Evolutionary conservation across 1,284 basidiomycete species (phyloP).

Genomic region (Malassezia psittaci): DNA sequence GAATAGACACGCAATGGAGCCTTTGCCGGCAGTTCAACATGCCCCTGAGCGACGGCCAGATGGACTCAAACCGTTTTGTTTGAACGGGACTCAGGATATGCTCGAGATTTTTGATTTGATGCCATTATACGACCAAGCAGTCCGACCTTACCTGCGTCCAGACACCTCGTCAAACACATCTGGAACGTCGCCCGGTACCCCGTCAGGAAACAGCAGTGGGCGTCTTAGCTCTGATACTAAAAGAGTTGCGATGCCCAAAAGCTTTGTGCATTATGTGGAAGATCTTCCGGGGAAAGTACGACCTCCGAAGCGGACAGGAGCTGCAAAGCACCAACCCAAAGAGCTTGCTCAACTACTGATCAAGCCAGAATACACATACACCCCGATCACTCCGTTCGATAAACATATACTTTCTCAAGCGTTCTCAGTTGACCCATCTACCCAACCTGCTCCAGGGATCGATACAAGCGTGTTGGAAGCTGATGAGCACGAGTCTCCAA

Average conservation of each 20-base stretch:
- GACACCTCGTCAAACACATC: neutral
- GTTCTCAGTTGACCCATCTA: constrained; percentile 2
- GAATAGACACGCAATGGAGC: too few species aligned
- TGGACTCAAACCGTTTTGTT: constrained; percentile 12
- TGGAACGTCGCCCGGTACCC: neutral
- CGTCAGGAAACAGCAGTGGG: neutral
- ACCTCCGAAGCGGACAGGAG: constrained; percentile 5
- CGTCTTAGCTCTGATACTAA: constrained; percentile 1
- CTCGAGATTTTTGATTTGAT: constrained; percentile 26
- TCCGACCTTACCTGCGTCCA: constrained; percentile 25
- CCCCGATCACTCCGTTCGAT: constrained; percentile 14
- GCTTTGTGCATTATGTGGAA: constrained; percentile 11
- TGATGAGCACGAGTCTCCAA: constrained; percentile 12
- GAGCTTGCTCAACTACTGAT: constrained; percentile 14
- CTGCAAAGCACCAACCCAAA: constrained; percentile 1
- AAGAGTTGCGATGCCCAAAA: constrained; percentile 10
- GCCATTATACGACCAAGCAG: constrained; percentile 33
- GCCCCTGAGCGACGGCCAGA: constrained; percentile 5
- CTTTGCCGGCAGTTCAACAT: neutral
- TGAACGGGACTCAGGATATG: constrained; percentile 37
- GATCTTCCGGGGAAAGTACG: constrained; percentile 15
- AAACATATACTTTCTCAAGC: constrained; percentile 5
- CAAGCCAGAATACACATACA: constrained; percentile 19
- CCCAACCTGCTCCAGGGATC: constrained; percentile 7
- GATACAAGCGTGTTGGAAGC: constrained; percentile 12